Evolutionary conservation across 1,139 yeast species (phyloP).

Genomic region (Hanseniaspora sp.): DNA sequence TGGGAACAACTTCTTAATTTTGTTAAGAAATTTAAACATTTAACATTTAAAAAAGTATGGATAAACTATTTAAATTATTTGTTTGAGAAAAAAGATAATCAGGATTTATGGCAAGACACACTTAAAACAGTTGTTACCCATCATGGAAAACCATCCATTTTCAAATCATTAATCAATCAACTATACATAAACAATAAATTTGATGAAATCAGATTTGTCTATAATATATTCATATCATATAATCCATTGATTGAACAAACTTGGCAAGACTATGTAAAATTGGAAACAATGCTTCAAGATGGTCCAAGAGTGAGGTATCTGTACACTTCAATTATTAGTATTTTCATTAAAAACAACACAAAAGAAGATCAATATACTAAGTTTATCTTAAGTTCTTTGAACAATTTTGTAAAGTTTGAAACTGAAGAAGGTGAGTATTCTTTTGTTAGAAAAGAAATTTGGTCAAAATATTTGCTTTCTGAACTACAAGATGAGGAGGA

Average conservation of each 20-base stretch:
- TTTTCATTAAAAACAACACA: conserved; percentile 17
- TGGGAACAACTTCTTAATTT: conserved; percentile 19
- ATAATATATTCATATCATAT: conserved; percentile 53
- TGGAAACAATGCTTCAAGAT: conserved; percentile 66
- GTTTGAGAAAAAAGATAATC: conserved; percentile 53
- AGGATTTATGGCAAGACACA: conserved; percentile 49
- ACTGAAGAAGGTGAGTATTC: conserved; percentile 49
- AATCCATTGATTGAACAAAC: conserved; percentile 36
- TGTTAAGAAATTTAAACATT: conserved; percentile 43
- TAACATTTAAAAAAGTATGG: conserved; percentile 72
- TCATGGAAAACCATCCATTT: conserved; percentile 46
- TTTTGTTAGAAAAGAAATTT: conserved; percentile 36
- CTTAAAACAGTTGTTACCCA: neutral
- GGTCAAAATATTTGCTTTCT: neutral
- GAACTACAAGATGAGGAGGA: neutral
- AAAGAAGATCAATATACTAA: conserved; percentile 21
- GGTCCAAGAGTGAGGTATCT: conserved; percentile 54
- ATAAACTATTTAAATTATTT: conserved; percentile 61
- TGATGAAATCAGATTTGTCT: conserved; percentile 65
- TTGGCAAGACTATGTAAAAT: conserved; percentile 53
- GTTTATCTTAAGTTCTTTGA: conserved; percentile 33
- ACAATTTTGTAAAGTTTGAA: conserved; percentile 45
- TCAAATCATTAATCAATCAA: conserved; percentile 45
- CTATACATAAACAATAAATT: conserved; percentile 51
- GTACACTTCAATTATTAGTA: conserved; percentile 37